Evolutionary conservation across 441 rosid genomes (phyloP).

Genomic region (Pelargonium citronellum): DNA sequence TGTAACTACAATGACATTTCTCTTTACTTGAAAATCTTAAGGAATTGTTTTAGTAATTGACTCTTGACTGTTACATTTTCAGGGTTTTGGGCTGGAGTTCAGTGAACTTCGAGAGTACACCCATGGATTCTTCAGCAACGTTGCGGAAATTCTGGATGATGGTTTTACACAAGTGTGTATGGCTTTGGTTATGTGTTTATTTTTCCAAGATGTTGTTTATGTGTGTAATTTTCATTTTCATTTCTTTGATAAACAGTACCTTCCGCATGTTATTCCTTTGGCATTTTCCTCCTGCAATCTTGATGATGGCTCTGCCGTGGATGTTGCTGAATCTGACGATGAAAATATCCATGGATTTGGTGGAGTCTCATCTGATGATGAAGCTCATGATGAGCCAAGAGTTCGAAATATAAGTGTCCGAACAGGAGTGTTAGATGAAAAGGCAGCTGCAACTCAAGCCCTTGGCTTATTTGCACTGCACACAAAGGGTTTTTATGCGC

Average conservation of each 20-base stretch:
- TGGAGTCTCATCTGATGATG: slow-evolving; percentile 97
- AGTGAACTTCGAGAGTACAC: slow-evolving; percentile 97
- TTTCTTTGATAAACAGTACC: slow-evolving; percentile 52
- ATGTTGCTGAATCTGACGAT: slow-evolving; percentile 87
- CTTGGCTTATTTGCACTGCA: slow-evolving; percentile 94
- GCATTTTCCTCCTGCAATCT: slow-evolving; percentile 93
- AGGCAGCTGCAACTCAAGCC: slow-evolving; percentile 99
- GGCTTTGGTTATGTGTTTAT: slow-evolving; percentile 16
- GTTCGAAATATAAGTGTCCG: slow-evolving; percentile 91
- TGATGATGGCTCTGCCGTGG: slow-evolving; percentile 97
- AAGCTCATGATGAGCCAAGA: slow-evolving; percentile 93
- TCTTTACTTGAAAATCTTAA: slow-evolving; percentile 18
- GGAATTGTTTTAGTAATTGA: slow-evolving; percentile 16
- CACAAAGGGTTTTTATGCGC: slow-evolving; percentile 68
- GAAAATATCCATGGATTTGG: slow-evolving; percentile 79
- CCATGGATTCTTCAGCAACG: slow-evolving; percentile 95
- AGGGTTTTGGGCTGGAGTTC: slow-evolving; percentile 91
- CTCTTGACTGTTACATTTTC: slow-evolving; percentile 21
- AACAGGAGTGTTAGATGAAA: slow-evolving; percentile 96
- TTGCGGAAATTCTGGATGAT: slow-evolving; percentile 91
- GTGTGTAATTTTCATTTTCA: slow-evolving; percentile 11
- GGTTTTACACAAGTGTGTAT: slow-evolving; percentile 67
- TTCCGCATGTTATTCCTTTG: slow-evolving; percentile 83
- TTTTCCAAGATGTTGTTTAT: slow-evolving; percentile 15
- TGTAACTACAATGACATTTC: slow-evolving; percentile 40